Base-by-base conservation (phyloP, 305 asterid species). In the Striga hermonthica region DNA sequence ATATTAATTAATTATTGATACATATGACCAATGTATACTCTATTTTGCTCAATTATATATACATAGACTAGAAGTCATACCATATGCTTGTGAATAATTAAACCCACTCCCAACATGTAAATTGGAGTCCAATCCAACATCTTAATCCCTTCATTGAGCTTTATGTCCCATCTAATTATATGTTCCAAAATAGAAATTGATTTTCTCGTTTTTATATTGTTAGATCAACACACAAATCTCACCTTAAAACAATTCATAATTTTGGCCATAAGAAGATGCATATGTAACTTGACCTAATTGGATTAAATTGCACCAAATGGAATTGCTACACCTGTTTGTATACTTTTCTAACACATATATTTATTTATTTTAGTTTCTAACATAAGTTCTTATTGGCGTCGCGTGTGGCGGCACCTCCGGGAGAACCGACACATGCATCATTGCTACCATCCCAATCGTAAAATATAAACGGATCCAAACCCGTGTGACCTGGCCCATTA, bases 111-210 rank as follows among this genome's bases (percentile, higher is more conserved):
- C 78, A 74, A 22, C 31, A 69, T 69, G 6, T 9, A 13, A 58
- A 54, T 65, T 60, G 70, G 67, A 66, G 77, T 74, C 80, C 76
- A 77, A 74, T 75, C 80, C 52, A 60, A 56, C 67, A 76, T 71
- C 68, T 74, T 75, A 67, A 55, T 72, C 79, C 82, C 68, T 71
- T 74, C 79, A 72, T 65, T 72, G 79, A 82, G 77, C 75, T 78
- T 75, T 62, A 82, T 79, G 81, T 80, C 85, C 83, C 83, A 81
- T 84, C 90, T 76, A 76, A 69, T 72, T 71, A 78, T 72, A 78
- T 68, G 62, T 22, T 22, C 31, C 16, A 47, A 6, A 47, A 47
- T n/a, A 4, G 13, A 22, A 22, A 22, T 22, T 22, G 2, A 22
- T 22, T 22, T 1, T 22, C 31, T 22, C 31, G 31, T 22, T 22